Conservation (phyloP, 2,329 filamentous ascomycete genomes). For the Venturia effusa region DNA sequence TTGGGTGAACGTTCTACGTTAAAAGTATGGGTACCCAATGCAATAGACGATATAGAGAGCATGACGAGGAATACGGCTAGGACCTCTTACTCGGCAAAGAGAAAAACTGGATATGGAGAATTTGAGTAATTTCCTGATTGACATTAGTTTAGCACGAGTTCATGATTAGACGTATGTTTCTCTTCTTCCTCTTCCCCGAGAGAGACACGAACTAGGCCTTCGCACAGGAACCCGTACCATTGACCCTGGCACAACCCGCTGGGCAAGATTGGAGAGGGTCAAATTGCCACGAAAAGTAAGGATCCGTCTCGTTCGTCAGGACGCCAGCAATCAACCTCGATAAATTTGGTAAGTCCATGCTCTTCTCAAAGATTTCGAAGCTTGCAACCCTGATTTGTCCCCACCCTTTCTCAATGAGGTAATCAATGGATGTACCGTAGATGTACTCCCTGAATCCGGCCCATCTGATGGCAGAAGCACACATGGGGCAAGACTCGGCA, state of each 20-base stretch:
- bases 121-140: background rate
- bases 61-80: too few species aligned
- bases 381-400: slow-evolving; percentile 38
- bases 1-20: background rate
- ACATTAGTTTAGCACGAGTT: background rate
- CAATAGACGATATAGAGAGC: too few species aligned
- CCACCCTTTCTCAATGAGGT: slow-evolving; percentile 39
- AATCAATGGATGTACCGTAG: slow-evolving; percentile 41
- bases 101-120: too few species aligned
- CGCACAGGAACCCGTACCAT: background rate
- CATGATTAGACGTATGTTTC: too few species aligned
- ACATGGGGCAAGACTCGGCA: slow-evolving; percentile 48
- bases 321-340: slow-evolving; percentile 35
- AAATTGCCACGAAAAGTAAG: slow-evolving; percentile 45
- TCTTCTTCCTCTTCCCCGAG: background rate
- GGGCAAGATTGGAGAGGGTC: slow-evolving; percentile 27
- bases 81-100: too few species aligned
- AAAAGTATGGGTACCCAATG: background rate
- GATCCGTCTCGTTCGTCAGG: slow-evolving; percentile 43
- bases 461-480: slow-evolving; percentile 46
- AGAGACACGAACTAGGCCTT: background rate
- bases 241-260: slow-evolving; percentile 20
- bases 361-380: slow-evolving; percentile 36
- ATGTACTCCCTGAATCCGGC: slow-evolving; percentile 45
- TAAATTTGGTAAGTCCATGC: slow-evolving; percentile 24